Evolutionary conservation across 345 rosid genomes (phyloP), one percentile per base, ranked within the genome.

Genomic region (Citrus australasica): DNA sequence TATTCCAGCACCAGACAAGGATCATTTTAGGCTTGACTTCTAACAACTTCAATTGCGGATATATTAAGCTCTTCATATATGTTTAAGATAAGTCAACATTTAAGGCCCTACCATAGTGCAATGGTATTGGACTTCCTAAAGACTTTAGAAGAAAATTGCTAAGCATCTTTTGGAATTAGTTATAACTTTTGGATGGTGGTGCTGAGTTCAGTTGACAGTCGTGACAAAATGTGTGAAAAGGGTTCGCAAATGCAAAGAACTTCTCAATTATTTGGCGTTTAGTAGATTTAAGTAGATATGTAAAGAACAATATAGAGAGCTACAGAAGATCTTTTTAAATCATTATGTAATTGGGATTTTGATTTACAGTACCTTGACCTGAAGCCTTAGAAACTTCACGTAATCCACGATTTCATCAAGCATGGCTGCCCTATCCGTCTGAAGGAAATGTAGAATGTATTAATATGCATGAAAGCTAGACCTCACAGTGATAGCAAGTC

Each of bases 401-500:
- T 92, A 92, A 79, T 92, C 97, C 76, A 90, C 92, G 40, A 92
- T 92, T 79, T 92, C 97, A 33, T 92, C 97, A 35, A 92, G 92
- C 93, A 92, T 92, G 66, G 88, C 88, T 69, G 97, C 97, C 79
- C 91, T 88, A 68, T 92, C 97, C 9, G 91, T 88, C 97, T 92
- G 90, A 82, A 79, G 24, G n/a, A 60, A 55, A 69, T 64, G 42
- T 68, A 53, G 4, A 80, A 30, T 27, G 63, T 53, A 68, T 79
- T 53, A 63, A 55, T 46, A 73, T 19, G 75, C 9, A 21, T 37
- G 7, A 30, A 53, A 59, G 56, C 63, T 35, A 3, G 24, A 69
- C 7, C 24, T 55, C 40, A 9, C 14, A 24, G 27, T 17, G 27
- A 13, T 56, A 56, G 22, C 22, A 9, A 48, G 1, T 60, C 37